Percentiles rank a stretch among this genome's conserved stretches.
These are phyloP conservation scores for Rhododendron molle DNA, from an alignment of 148 eudicot species.

Conservation along the genomic window DNA sequence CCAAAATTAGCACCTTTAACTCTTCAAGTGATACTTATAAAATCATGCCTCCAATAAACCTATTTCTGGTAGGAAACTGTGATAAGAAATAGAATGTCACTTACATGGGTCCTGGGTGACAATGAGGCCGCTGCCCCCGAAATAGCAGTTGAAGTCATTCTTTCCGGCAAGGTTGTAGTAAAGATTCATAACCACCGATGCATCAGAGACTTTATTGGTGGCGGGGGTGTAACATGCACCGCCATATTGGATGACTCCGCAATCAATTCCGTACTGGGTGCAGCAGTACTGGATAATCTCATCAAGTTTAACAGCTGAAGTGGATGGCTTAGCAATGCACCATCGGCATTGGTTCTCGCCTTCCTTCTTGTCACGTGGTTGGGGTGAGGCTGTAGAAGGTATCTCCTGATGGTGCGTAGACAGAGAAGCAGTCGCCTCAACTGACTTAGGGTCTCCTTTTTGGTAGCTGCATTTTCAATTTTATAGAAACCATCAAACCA, in stretches of 20 bases:
- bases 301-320: conserved; percentile 3
- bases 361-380: not conserved
- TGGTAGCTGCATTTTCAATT: not conserved
- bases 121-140: not conserved
- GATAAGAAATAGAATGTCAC: not conserved
- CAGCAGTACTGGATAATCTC: not conserved
- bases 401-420: not conserved
- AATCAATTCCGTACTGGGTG: not conserved
- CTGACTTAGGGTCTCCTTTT: not conserved
- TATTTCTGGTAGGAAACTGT: not conserved
- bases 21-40: no score
- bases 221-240: not conserved
- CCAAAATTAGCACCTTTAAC: not conserved
- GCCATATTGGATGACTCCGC: not conserved
- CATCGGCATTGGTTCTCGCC: not conserved
- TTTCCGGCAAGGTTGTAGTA: not conserved
- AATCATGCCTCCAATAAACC: not conserved
- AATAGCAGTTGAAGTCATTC: not conserved
- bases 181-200: conserved; percentile 9
- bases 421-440: not conserved
- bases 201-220: conserved; percentile 11
- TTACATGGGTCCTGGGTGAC: conserved; percentile 14
- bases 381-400: not conserved
- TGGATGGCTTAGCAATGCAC: conserved; percentile 9
- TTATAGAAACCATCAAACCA: not conserved